Evolutionary conservation across 2,329 filamentous ascomycete species (phyloP), one percentile per base, ranked within the genome.

Genomic region (Emmonsiellopsis sp.): DNA sequence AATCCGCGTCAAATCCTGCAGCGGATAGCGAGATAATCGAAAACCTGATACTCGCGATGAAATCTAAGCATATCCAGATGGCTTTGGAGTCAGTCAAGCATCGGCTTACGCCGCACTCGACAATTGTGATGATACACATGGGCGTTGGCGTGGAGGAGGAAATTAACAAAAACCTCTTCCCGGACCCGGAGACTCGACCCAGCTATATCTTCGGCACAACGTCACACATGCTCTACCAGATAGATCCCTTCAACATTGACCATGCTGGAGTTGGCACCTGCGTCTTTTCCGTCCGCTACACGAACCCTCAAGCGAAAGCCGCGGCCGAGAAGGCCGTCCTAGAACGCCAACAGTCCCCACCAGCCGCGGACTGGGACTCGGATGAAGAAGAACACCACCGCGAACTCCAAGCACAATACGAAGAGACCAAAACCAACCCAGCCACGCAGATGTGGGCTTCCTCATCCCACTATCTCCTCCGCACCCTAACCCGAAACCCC

Each of bases 71-170:
- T 39, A 87, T 87, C 0, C 67, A 87, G n/a, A 71, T 77, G 1
- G 85, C 87, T 42, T 69, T 95, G 11, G 73, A 79, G 6, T 70
- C 79, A 1, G 80, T 95, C 51, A 77, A 84, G 2, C 77, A 82
- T 57, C 80, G 88, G 8, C 71, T 94, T n/a, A 77, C 80, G 43
- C 73, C 78, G 2, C 73, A 82, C 32, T 88, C 86, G 1, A 87
- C 88, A 0, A 78, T 95, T 6, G 82, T 87, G 55, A 79, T 95
- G 53, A 68, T 94, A 53, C 86, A 89, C 53, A 87, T 92, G 57
- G 89, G 91, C 1, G 81, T 97, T 68, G 92, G 93, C 0, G 74
- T 89, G 1, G 76, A 89, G n/a, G 90, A 97, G 48, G 79, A 84
- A 48, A 77, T 96, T 42, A 89, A 88, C 61, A 70, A 77, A 36